Base-by-base conservation (phyloP, 129 eudicot species). In the Arctium lappa region DNA sequence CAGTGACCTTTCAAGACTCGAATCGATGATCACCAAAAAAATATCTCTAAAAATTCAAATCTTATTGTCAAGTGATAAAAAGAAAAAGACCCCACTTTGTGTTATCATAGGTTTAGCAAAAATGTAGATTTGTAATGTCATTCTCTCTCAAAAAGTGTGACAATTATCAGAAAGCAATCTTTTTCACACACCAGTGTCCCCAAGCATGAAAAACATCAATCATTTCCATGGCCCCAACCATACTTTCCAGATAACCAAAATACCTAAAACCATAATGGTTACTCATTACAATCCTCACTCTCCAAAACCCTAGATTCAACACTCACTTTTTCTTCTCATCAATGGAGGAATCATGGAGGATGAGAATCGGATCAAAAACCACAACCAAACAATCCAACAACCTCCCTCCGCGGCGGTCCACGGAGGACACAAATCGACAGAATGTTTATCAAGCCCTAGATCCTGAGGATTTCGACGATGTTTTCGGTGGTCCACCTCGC, bases 401-500 rank as follows among this genome's bases (percentile, higher is more conserved):
- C 79, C 78, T n/a, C 36, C 91, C 75, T 38, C 88, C 75, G 50
- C 88, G 95, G 11, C 87, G 89, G 22, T 83, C 94, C 32, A 66
- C 92, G 12, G 92, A 86, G 16, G 84, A 85, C 3, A 42, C 80
- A 4, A 65, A 75, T 4, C 86, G 88, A 40, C 87, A 80, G 62
- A 81, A 81, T 16, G 79, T 48, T 36, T 27, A 78, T 9, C 68
- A 73, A n/a, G 9, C 83, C 50, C 81, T 86, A 40, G 63, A 85
- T 69, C 92, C 94, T 5, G 81, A 88, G 65, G 93, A 94, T 73
- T 94, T 91, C 69, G 85, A 84, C 70, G 98, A 94, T 70, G 97
- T 94, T 0, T 94, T 92, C 44, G 98, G 98, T 6, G 98, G 97
- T 33, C 98, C 98, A 5, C 97, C 98, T 1, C 90, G 92, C 27